Percentiles rank a stretch among this genome's conserved stretches.
These are phyloP conservation scores for Colletotrichum orchidophilum DNA, from an alignment of 2,329 filamentous ascomycete species.

Conservation along the genomic window DNA sequence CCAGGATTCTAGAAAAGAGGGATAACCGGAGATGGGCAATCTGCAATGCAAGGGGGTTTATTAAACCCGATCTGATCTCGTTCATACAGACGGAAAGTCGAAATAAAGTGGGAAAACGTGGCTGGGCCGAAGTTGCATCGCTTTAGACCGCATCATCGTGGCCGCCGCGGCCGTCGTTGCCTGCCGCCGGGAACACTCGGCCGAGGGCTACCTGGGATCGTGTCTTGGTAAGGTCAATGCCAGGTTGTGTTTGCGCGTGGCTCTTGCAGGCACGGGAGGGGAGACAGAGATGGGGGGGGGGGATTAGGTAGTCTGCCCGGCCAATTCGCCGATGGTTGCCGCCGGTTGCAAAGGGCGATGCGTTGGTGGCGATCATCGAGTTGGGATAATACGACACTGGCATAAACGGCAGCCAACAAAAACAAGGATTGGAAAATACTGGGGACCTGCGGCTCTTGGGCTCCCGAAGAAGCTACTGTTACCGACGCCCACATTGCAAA, in stretches of 20 bases:
- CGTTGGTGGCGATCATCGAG: background rate
- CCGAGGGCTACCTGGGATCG: too few relatives aligned
- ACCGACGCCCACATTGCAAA: constrained; percentile 13
- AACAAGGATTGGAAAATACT: background rate
- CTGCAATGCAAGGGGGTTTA: background rate
- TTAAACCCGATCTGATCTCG: background rate
- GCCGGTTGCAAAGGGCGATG: background rate
- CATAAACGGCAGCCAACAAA: background rate
- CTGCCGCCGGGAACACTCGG: background rate
- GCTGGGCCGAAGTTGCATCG: background rate
- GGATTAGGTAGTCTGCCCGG: too few relatives aligned
- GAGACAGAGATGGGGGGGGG: too few relatives aligned
- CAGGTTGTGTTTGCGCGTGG: background rate
- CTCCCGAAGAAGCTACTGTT: background rate
- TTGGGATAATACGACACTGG: background rate
- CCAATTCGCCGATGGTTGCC: background rate
- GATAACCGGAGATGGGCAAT: background rate
- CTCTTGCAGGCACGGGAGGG: background rate
- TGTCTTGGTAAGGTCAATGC: too few relatives aligned
- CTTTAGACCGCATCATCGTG: background rate
- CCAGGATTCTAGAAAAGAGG: background rate
- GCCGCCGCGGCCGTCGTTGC: background rate
- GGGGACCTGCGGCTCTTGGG: background rate
- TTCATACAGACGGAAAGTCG: background rate
- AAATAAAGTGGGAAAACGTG: background rate